phyloP scores from a whole-genome alignment of 345 rosid genomes.

The Cardiospermum halicacabum region DNA sequence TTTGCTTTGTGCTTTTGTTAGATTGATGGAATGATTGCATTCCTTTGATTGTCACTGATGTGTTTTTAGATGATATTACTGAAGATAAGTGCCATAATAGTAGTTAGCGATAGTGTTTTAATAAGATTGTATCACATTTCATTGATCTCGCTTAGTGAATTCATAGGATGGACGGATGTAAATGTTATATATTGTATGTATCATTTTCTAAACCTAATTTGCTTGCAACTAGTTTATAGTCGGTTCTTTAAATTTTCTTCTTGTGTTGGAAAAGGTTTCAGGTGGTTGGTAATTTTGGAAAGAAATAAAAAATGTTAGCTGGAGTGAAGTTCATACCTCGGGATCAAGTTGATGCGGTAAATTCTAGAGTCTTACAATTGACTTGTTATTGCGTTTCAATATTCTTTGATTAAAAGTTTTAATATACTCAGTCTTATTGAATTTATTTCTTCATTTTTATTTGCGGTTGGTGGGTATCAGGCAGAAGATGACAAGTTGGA shows the following conservation, averaged over 20 bases:
- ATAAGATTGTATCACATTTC: no score
- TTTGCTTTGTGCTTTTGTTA: no score
- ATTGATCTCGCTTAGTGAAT: no score
- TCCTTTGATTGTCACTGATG: no score
- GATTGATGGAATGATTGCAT: no score
- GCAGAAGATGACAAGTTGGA: conserved; percentile 28
- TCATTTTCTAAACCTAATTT: no score
- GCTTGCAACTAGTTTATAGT: no score
- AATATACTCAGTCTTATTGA: not conserved
- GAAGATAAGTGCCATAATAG: no score
- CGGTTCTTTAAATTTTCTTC: not conserved
- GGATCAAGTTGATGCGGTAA: conserved; percentile 42
- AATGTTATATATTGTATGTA: no score
- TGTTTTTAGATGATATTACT: no score
- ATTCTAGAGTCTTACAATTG: not conserved
- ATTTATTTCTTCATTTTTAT: not conserved
- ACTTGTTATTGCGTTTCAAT: not conserved
- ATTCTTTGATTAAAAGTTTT: not conserved
- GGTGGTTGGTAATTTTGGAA: not conserved
- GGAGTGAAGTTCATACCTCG: conserved; percentile 77
- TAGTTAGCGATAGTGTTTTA: no score
- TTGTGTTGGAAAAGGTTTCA: not conserved
- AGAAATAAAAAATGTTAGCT: conserved; percentile 42
- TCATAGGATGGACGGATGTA: no score
- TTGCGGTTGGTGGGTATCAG: conserved; percentile 25